Percentiles rank a stretch among this genome's conserved stretches.
Conservation (phyloP, 2,329 filamentous ascomycete genomes). For the Microdochium trichocladiopsis region DNA sequence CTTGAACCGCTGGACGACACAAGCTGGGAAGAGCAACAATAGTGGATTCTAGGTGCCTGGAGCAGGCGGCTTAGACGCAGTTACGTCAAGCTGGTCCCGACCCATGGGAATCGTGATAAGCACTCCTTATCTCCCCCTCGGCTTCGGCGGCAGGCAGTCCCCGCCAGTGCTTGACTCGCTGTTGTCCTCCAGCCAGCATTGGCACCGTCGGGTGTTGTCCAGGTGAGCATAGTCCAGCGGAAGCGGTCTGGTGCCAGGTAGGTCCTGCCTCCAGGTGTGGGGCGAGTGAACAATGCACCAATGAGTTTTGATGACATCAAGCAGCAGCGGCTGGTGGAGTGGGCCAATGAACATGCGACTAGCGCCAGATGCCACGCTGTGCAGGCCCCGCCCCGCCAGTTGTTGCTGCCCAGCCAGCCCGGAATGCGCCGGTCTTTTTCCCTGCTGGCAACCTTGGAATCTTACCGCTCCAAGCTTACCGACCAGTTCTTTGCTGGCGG, state of each 20-base stretch:
- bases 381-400: neutral
- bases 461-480: neutral
- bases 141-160: too few relatives aligned
- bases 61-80: neutral
- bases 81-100: neutral
- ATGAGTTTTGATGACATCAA: conserved; percentile 7
- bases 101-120: neutral
- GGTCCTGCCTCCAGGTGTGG: neutral
- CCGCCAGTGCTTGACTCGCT: too few relatives aligned
- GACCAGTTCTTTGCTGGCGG: neutral
- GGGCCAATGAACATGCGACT: neutral
- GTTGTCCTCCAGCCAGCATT: too few relatives aligned
- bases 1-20: too few relatives aligned
- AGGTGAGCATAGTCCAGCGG: too few relatives aligned
- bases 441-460: neutral
- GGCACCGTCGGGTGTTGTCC: too few relatives aligned
- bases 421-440: neutral
- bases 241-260: neutral
- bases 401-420: neutral
- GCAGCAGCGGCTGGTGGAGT: conserved; percentile 1
- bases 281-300: neutral
- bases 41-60: neutral
- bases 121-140: neutral
- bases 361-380: too few relatives aligned
- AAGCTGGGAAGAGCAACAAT: too few relatives aligned